A percentile compares a stretch with the other conserved stretches of the same genome.
Evolutionary conservation across 2,329 filamentous ascomycete genomes (phyloP).

Genomic region (Cordyceps javanica): DNA sequence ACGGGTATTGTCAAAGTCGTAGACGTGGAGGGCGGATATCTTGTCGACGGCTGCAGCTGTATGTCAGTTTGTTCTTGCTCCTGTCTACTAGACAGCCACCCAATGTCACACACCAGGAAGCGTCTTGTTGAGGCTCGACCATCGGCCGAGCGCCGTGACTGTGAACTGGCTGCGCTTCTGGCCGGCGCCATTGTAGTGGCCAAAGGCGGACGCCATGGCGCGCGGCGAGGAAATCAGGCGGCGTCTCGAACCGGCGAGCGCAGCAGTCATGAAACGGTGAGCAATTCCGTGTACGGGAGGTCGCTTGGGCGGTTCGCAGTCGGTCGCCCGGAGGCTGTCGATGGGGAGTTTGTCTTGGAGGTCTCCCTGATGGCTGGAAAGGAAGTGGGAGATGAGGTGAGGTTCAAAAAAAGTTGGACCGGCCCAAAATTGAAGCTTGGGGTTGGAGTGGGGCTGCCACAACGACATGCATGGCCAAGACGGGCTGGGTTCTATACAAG

Average conservation of each 20-base stretch:
- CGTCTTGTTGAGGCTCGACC: conserved; percentile 71
- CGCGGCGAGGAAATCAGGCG: conserved; percentile 19
- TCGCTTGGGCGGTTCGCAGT: neutral
- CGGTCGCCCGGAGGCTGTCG: conserved; percentile 2
- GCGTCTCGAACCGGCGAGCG: conserved; percentile 18
- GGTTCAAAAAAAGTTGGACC: neutral
- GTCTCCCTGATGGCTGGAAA: no score
- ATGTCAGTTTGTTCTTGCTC: conserved; percentile 14
- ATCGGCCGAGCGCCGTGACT: conserved; percentile 70
- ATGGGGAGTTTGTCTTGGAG: neutral
- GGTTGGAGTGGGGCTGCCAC: conserved; percentile 3
- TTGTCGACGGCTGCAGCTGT: conserved; percentile 50
- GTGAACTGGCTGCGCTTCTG: conserved; percentile 38
- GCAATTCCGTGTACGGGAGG: neutral
- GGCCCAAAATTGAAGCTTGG: neutral
- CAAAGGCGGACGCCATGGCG: conserved; percentile 36
- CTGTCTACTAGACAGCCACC: neutral
- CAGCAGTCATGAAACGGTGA: conserved; percentile 21
- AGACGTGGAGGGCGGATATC: conserved; percentile 80
- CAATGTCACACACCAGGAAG: conserved; percentile 52
- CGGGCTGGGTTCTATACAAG: no score
- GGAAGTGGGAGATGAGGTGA: neutral
- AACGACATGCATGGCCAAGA: no score
- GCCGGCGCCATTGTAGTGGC: conserved; percentile 31
- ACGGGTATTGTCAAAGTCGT: conserved; percentile 98